A percentile compares a stretch with the other conserved stretches of the same genome.
Evolutionary conservation across 345 rosid species (phyloP).

Genomic region (Eucalyptus curtisii): DNA sequence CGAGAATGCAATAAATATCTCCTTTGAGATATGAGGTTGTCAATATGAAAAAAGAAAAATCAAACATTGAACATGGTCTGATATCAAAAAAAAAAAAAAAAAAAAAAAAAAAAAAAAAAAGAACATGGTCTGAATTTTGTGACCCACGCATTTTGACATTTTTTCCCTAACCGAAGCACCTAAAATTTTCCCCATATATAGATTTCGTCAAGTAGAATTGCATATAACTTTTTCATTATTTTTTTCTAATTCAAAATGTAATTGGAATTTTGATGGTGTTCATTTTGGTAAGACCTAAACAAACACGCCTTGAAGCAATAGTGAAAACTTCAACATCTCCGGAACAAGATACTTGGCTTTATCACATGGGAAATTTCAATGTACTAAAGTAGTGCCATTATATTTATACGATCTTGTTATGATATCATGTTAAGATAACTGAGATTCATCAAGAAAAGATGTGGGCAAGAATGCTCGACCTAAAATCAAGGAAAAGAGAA

Average conservation of each 20-base stretch:
- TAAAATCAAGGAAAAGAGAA: neutral
- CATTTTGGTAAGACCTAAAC: neutral
- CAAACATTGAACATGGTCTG: neutral
- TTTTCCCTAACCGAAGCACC: neutral
- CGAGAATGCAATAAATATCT: neutral
- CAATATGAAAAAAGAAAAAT: neutral
- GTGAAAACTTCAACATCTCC: neutral
- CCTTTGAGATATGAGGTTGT: neutral
- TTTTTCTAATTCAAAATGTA: neutral
- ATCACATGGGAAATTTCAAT: neutral
- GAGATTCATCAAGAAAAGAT: neutral
- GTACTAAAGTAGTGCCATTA: neutral
- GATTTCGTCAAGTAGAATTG: neutral
- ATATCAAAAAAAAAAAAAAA: no score
- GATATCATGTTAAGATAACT: neutral
- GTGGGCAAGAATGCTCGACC: neutral
- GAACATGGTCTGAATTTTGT: neutral
- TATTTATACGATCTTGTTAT: neutral
- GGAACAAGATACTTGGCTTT: neutral
- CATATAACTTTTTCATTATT: neutral
- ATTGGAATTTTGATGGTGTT: accelerated
- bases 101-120: no score
- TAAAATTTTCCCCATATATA: neutral
- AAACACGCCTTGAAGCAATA: neutral
- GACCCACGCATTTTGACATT: neutral